These are phyloP conservation scores for Solanum paucissectum DNA, from an alignment of 257 asterid species.

Conservation along the genomic window DNA sequence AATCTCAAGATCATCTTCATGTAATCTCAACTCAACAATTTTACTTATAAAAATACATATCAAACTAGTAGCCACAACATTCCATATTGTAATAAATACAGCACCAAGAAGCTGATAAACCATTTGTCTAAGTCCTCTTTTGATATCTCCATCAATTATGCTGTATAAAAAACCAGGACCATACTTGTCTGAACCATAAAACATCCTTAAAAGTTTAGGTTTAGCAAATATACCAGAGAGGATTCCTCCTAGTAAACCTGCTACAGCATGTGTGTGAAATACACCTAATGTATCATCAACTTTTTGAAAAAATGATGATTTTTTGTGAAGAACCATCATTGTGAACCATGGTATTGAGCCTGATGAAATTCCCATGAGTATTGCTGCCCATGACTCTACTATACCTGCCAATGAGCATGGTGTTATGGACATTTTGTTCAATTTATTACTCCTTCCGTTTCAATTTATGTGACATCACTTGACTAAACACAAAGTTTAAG, in stretches of 20 bases:
- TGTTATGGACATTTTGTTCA: background rate
- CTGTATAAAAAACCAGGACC: constrained; percentile 43
- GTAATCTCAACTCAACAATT: constrained; percentile 29
- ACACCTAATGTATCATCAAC: constrained; percentile 70
- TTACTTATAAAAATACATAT: constrained; percentile 32
- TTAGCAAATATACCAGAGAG: constrained; percentile 57
- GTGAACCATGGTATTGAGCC: constrained; percentile 76
- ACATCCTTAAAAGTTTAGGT: constrained; percentile 26
- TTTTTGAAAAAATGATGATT: constrained; percentile 42
- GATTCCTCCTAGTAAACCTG: constrained; percentile 57
- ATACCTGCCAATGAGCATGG: constrained; percentile 28
- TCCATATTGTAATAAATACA: constrained; percentile 36
- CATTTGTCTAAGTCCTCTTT: constrained; percentile 31
- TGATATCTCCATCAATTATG: constrained; percentile 8
- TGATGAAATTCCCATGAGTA: constrained; percentile 53
- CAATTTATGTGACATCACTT: background rate
- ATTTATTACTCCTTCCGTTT: background rate
- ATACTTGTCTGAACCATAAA: background rate
- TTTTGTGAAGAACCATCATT: constrained; percentile 75
- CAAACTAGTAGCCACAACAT: constrained; percentile 34
- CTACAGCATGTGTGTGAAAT: constrained; percentile 60
- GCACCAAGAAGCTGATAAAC: constrained; percentile 39
- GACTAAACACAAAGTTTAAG: no score
- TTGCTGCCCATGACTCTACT: constrained; percentile 72
- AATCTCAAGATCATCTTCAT: constrained; percentile 44